Percentiles rank a stretch among this genome's conserved stretches.
phyloP scores from a whole-genome alignment of 345 rosid species.

The Citrus reticulata region DNA sequence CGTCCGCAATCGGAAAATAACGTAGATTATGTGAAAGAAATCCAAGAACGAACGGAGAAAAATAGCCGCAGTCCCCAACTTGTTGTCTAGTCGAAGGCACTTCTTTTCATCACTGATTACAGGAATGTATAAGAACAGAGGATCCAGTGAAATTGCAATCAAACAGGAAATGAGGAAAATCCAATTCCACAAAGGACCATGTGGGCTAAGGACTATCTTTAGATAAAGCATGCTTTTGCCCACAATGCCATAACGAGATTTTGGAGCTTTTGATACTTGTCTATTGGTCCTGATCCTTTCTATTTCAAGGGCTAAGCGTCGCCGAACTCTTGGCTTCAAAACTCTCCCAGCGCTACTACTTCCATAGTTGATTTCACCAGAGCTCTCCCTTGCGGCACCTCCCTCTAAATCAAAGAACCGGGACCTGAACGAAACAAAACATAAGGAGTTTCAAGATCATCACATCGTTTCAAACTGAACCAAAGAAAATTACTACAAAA shows the following conservation, averaged over 20 bases:
- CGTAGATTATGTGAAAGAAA: constrained; percentile 67
- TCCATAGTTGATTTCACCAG: not conserved
- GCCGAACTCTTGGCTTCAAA: not conserved
- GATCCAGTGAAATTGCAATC: constrained; percentile 84
- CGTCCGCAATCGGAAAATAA: constrained; percentile 70
- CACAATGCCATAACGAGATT: constrained; percentile 1
- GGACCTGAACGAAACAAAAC: not conserved
- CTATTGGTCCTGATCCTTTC: not conserved
- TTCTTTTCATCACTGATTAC: constrained; percentile 46
- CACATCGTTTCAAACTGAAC: not conserved
- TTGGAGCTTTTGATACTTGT: not conserved
- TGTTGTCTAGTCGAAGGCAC: constrained; percentile 63
- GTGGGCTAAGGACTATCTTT: constrained; percentile 73
- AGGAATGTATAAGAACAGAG: constrained; percentile 85
- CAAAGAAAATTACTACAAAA: not conserved
- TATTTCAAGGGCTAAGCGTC: not conserved
- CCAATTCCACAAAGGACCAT: constrained; percentile 96
- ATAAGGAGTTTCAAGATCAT: not conserved
- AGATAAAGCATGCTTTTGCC: constrained; percentile 42
- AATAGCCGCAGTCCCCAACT: constrained; percentile 74
- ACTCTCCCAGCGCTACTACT: not conserved
- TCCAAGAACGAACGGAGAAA: constrained; percentile 78
- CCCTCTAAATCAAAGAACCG: not conserved
- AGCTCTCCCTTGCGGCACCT: not conserved
- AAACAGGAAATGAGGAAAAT: constrained; percentile 77